These are phyloP conservation scores for Aspergillus sp. DNA, from an alignment of 2,329 filamentous ascomycete species.

Conservation along the genomic window DNA sequence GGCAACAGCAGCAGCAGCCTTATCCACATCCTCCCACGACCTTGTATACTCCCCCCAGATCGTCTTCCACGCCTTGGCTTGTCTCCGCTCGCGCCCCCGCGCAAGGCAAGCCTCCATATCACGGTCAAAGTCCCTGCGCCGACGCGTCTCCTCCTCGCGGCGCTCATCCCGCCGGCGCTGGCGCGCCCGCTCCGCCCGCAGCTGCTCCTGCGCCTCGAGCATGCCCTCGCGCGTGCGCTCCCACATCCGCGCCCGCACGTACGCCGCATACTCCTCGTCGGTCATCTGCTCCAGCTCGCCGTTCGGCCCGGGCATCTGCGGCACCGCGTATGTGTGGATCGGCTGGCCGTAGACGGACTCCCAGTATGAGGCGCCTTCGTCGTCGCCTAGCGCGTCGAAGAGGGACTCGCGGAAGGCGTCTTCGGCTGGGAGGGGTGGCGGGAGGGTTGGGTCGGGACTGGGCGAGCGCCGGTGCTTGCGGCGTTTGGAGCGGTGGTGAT, in stretches of 20 bases:
- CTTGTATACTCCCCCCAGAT: constrained; percentile 65
- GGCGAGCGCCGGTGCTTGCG: constrained; percentile 16
- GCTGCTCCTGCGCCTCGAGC: constrained; percentile 69
- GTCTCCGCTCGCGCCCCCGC: constrained; percentile 62
- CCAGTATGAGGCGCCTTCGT: constrained; percentile 95
- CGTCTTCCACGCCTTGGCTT: constrained; percentile 46
- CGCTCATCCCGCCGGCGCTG: constrained; percentile 46
- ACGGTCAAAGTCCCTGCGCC: constrained; percentile 50
- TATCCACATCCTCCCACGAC: constrained; percentile 59
- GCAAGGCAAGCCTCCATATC: constrained; percentile 70
- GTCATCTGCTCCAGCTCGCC: constrained; percentile 77
- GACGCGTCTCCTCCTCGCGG: constrained; percentile 17
- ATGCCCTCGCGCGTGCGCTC: constrained; percentile 87
- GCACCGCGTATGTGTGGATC: constrained; percentile 72
- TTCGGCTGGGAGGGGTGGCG: constrained; percentile 57
- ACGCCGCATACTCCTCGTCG: constrained; percentile 86
- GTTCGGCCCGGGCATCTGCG: constrained; percentile 45
- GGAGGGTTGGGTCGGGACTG: background rate
- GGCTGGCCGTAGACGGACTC: constrained; percentile 95
- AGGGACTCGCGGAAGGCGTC: constrained; percentile 87
- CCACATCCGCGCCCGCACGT: constrained; percentile 90
- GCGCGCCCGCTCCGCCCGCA: constrained; percentile 53
- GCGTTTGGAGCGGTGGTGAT: constrained; percentile 22
- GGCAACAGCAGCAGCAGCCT: constrained; percentile 15
- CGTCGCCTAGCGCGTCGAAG: constrained; percentile 94